Base-by-base conservation (phyloP, 2,329 filamentous ascomycete species). In the Karstenula rhodostoma region DNA sequence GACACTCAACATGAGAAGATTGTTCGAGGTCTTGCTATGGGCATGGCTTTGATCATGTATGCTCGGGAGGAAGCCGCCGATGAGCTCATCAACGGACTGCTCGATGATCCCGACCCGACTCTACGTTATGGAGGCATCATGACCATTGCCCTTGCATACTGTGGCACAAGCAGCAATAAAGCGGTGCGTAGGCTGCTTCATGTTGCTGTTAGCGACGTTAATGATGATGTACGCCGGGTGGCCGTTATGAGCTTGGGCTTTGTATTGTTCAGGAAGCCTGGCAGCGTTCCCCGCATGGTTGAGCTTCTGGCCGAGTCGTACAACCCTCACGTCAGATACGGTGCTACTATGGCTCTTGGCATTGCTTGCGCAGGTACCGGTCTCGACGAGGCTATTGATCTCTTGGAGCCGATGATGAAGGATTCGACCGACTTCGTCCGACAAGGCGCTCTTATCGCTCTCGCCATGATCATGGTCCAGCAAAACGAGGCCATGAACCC, bases 1-100 rank as follows among this genome's bases (percentile, higher is more conserved):
- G 95, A 99, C 69, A 99, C 95, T 0, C 94, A 96, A 63, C 95
- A 99, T 81, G 95, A 99, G 83, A 99, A 99, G 86, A 98, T 96
- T 73, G 93, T 99, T 25, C 93, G 95, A 52, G 95, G 95, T 75
- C 87, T 97, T 61, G 94, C 95, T 33, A 87, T 99, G 67, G 95
- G 95, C 60, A 98, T 99, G 93, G 93, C 95, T 12, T 84, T 99
- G 61, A 97, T 99, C 82, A 98, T 98, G 94, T 99, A 95, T 71
- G 93, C 91, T 50, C 91, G 93, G 61, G 94, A 98, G 80, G 95
- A 99, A 79, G 90, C 90, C 65, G 95, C 95, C 13, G 95, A 99
- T 78, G 91, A 95, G 73, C 87, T 98, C 70, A 96, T 99, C 67
- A 94, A 96, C 74, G 93, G 92, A 50, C 88, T 99, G 1, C 86